Evolutionary conservation across 2,329 filamentous ascomycete genomes (phyloP).

Genomic region (Penicillium sp.): DNA sequence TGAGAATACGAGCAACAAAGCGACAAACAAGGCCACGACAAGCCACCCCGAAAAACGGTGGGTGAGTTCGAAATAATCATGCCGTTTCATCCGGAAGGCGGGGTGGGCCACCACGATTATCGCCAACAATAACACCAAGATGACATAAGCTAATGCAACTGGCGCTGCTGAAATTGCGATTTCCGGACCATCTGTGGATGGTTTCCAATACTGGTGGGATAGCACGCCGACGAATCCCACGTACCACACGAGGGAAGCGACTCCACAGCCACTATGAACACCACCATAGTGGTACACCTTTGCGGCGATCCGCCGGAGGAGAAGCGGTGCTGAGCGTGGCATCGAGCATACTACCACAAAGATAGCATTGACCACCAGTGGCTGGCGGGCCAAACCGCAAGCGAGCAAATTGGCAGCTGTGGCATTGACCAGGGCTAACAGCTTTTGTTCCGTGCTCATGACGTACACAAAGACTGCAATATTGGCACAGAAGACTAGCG

Average conservation of each 20-base stretch:
- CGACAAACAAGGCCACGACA: constrained; percentile 64
- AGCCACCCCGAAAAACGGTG: constrained; percentile 75
- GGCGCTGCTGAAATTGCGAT: constrained; percentile 38
- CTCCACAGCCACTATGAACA: constrained; percentile 52
- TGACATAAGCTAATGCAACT: constrained; percentile 55
- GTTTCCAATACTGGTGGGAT: constrained; percentile 34
- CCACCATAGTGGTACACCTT: constrained; percentile 57
- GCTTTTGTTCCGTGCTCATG: constrained; percentile 35
- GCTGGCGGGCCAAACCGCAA: constrained; percentile 51
- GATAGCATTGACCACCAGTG: constrained; percentile 53
- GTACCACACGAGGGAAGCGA: constrained; percentile 51
- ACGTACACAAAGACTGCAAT: constrained; percentile 38
- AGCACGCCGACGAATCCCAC: constrained; percentile 37
- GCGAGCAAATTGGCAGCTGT: constrained; percentile 48
- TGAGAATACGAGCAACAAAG: constrained; percentile 57
- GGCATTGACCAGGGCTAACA: constrained; percentile 43
- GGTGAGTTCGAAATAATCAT: constrained; percentile 68
- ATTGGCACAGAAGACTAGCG: constrained; percentile 42
- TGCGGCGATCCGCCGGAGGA: constrained; percentile 46
- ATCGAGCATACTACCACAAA: constrained; percentile 47
- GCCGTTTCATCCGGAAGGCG: constrained; percentile 58
- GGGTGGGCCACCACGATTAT: constrained; percentile 66
- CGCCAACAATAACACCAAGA: constrained; percentile 56
- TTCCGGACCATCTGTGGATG: constrained; percentile 14
- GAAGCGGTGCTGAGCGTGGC: constrained; percentile 47